Percentiles rank a stretch among this genome's conserved stretches.
These are phyloP conservation scores for Amylostereum areolatum DNA, from an alignment of 1,284 basidiomycete genomes.

Conservation along the genomic window DNA sequence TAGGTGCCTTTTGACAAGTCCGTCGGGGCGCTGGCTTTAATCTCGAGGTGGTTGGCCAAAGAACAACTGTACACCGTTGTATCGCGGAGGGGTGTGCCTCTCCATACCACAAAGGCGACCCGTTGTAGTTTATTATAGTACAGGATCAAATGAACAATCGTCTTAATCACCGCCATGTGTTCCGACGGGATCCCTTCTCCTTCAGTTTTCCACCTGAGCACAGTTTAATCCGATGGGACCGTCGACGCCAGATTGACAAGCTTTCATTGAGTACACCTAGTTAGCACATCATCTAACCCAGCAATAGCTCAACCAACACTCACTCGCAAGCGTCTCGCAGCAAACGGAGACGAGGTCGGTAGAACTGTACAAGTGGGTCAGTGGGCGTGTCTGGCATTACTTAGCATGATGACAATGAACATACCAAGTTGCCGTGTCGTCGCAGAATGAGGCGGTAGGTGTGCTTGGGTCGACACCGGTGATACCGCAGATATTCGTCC, in stretches of 20 bases:
- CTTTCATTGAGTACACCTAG: neutral
- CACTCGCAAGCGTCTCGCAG: constrained; percentile 1
- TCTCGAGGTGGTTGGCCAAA: too few relatives aligned
- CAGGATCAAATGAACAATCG: too few relatives aligned
- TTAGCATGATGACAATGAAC: neutral
- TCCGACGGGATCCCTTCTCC: too few relatives aligned
- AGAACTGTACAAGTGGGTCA: neutral
- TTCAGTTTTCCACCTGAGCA: neutral
- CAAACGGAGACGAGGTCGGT: neutral
- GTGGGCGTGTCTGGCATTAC: neutral
- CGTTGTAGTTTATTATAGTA: too few relatives aligned
- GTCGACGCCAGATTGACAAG: neutral
- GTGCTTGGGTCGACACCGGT: constrained; percentile 6
- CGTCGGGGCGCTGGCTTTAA: too few relatives aligned
- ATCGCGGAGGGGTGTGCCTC: too few relatives aligned
- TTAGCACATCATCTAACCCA: neutral
- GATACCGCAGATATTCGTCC: constrained; percentile 11
- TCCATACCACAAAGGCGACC: too few relatives aligned
- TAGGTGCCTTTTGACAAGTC: too few relatives aligned
- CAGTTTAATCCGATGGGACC: constrained; percentile 6
- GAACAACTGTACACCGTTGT: too few relatives aligned
- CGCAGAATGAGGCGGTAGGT: constrained; percentile 8
- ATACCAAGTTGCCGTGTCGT: constrained; percentile 4
- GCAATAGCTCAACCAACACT: neutral
- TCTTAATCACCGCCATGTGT: too few relatives aligned